phyloP scores from a whole-genome alignment of 148 eudicot genomes.

The Arctostaphylos glauca region DNA sequence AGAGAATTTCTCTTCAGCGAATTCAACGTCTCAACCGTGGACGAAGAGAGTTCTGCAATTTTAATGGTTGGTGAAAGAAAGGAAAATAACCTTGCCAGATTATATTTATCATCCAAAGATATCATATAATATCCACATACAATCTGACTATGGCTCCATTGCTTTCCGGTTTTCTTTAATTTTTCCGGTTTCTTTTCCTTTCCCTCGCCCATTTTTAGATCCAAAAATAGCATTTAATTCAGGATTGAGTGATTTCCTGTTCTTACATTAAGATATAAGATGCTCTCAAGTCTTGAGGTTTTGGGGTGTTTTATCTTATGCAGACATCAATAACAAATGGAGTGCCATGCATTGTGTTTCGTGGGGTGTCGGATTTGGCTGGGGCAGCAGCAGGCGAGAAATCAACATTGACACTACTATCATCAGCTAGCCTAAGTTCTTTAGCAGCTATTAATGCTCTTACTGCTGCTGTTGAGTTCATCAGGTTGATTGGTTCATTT shows the following conservation, averaged over 20 bases:
- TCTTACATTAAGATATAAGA: no score
- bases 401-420: background rate
- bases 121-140: background rate
- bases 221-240: background rate
- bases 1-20: slow-evolving; percentile 40
- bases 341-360: slow-evolving; percentile 52
- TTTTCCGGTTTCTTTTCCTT: background rate
- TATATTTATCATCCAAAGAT: background rate
- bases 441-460: slow-evolving; percentile 55
- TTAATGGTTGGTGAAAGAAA: slow-evolving; percentile 24
- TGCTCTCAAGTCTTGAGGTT: background rate
- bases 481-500: slow-evolving; percentile 27
- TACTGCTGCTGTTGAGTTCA: slow-evolving; percentile 44
- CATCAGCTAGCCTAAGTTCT: slow-evolving; percentile 21
- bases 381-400: slow-evolving; percentile 29
- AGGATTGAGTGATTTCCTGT: background rate
- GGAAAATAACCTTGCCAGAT: no score
- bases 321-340: slow-evolving; percentile 48
- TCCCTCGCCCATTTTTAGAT: background rate
- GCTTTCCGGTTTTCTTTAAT: background rate
- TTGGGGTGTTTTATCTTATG: background rate
- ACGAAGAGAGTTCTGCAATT: slow-evolving; percentile 65
- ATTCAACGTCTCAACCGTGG: slow-evolving; percentile 49
- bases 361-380: slow-evolving; percentile 57
- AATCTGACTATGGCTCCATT: background rate